Conservation (phyloP, 2,329 filamentous ascomycete species). For the Arthrobotrys pseudoclavata region DNA sequence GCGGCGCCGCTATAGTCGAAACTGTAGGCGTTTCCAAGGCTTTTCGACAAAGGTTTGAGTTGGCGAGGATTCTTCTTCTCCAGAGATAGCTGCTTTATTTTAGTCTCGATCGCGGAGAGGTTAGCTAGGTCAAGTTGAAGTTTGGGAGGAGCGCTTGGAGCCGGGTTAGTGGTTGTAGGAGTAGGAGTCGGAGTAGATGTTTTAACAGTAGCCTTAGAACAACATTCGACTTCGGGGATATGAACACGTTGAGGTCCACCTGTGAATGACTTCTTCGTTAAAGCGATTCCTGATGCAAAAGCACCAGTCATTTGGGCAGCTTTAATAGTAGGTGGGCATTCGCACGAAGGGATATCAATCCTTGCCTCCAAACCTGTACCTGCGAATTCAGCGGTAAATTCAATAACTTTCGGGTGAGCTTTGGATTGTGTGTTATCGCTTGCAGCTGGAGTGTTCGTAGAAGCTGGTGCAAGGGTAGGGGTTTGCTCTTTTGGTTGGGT, state of each 20-base stretch:
- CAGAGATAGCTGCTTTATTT: slow-evolving; percentile 40
- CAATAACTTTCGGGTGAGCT: neutral
- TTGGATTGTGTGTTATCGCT: neutral
- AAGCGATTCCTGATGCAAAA: neutral
- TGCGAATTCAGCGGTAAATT: slow-evolving; percentile 35
- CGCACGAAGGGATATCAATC: slow-evolving; percentile 1
- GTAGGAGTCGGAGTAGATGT: neutral
- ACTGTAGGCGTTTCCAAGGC: slow-evolving; percentile 12
- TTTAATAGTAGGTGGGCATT: neutral
- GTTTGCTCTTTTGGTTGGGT: neutral
- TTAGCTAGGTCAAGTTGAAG: slow-evolving; percentile 21
- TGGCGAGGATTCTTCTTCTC: slow-evolving; percentile 55
- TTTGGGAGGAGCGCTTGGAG: slow-evolving; percentile 2
- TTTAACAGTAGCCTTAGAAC: neutral
- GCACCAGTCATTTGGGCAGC: slow-evolving; percentile 3
- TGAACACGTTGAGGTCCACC: slow-evolving; percentile 6
- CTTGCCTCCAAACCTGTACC: slow-evolving; percentile 12
- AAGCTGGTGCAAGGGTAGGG: neutral
- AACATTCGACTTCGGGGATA: slow-evolving; percentile 9
- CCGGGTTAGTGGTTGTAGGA: neutral
- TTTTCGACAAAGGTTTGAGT: slow-evolving; percentile 29
- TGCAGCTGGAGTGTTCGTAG: neutral
- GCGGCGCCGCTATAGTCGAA: neutral
- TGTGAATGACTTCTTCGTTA: neutral
- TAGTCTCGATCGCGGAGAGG: slow-evolving; percentile 41